Base-by-base conservation (phyloP, 768 basidiomycete genomes). In the Pluteus cervinus region DNA sequence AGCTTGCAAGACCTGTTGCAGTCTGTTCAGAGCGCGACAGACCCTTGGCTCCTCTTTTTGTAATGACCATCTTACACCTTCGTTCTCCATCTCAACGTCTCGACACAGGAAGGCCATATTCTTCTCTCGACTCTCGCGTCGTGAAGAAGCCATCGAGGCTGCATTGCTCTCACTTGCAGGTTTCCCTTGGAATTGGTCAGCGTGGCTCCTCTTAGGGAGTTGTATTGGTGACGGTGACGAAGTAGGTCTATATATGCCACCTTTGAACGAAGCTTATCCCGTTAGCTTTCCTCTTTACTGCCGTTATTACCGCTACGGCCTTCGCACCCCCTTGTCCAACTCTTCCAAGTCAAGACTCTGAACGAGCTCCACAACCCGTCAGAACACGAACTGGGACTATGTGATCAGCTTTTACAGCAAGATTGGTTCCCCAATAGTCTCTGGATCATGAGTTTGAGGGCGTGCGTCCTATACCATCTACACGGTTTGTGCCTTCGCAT, bases 111-210 rank as follows among this genome's bases (percentile, higher is more conserved):
- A 89, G 56, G 86, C 84, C 0, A 60, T 97, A 4, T 80, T 96
- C 45, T 74, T 94, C 37, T 79, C 78, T 30, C 80, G 88, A 9
- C 63, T 93, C 33, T 77, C 78, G 32, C 72, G 86, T 42, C 75
- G 90, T 17, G 81, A 88, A 42, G 86, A 90, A 53, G 90, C 94
- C 1, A 85, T 94, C 9, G 90, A 93, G 54, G 73, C 68, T 47
- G 74, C 78, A 10, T 65, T 96, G 12, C 60, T 77, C 23, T 92
- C 90, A 9, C 80, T 94, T 29, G 69, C 72, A 24, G 70, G 71
- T 4, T 88, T 81, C 51, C 83, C 86, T 9, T 97, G 88, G 81
- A 97, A 97, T 54, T 98, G 93, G 92, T 85, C 86, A 18, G 67
- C 79, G n/a, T 98, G 92, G 92, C 63, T 74, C 6, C 70, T 90